Conservation (phyloP, 306 rosid species). For the Malus fusca region DNA sequence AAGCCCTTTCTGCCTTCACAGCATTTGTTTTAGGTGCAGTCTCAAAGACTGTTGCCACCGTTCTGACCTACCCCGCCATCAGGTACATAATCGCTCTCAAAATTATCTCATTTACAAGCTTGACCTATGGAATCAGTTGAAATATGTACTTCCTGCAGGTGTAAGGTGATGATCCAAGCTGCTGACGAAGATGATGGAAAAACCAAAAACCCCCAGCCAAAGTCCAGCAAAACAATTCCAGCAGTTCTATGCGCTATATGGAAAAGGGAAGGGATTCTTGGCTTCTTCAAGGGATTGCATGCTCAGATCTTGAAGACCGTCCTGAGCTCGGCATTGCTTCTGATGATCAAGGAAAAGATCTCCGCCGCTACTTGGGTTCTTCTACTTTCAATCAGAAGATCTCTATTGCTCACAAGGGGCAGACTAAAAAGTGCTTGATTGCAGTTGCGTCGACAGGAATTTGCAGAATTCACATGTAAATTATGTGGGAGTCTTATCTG, state of each 20-base stretch:
- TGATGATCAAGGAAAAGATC: conserved; percentile 98
- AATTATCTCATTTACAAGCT: conserved; percentile 10
- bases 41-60: conserved; percentile 80
- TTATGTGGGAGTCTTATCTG: conserved; percentile 2
- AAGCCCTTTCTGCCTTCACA: conserved; percentile 71
- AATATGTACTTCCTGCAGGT: conserved; percentile 41
- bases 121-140: conserved; percentile 10
- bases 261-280: conserved; percentile 75
- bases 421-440: conserved; percentile 36
- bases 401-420: conserved; percentile 49
- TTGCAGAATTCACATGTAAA: conserved; percentile 7
- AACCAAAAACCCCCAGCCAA: conserved; percentile 24
- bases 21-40: conserved; percentile 83
- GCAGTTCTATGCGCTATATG: conserved; percentile 58
- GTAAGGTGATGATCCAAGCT: conserved; percentile 99
- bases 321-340: conserved; percentile 86
- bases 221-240: conserved; percentile 46
- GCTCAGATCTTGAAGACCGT: conserved; percentile 98
- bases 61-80: conserved; percentile 91
- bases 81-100: conserved; percentile 45
- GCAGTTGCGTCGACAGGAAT: neutral
- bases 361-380: conserved; percentile 83
- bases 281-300: conserved; percentile 88
- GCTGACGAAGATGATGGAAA: conserved; percentile 47
- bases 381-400: conserved; percentile 70